phyloP scores from a whole-genome alignment of 139 green algal species.

The Volvox africanus region DNA sequence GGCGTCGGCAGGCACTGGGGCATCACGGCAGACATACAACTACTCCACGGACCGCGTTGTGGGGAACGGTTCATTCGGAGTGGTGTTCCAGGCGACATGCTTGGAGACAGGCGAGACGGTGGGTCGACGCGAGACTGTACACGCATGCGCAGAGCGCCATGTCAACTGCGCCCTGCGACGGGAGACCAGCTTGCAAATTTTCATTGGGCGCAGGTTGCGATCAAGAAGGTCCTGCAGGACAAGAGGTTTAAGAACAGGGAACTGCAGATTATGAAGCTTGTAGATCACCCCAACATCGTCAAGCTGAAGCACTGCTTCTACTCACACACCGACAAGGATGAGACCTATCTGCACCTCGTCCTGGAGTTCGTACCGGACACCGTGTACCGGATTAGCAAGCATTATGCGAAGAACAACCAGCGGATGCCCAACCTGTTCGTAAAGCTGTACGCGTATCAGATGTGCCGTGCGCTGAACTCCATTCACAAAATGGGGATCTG shows the following conservation, averaged over 20 bases:
- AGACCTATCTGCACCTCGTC: conserved; percentile 98
- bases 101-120: conserved; percentile 95
- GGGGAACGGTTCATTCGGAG: conserved; percentile 98
- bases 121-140: background rate
- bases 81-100: conserved; percentile 96
- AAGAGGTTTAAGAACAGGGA: conserved; percentile 99
- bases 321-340: conserved; percentile 75
- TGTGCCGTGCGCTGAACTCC: conserved; percentile 86
- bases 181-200: background rate
- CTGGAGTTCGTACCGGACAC: conserved; percentile 99
- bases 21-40: conserved; percentile 76
- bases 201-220: conserved; percentile 85
- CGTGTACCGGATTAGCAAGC: conserved; percentile 96
- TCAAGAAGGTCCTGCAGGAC: conserved; percentile 99
- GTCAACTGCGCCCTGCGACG: background rate
- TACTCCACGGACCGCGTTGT: conserved; percentile 95
- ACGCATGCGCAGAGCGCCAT: background rate
- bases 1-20: conserved; percentile 60
- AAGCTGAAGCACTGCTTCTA: conserved; percentile 98
- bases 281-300: conserved; percentile 98
- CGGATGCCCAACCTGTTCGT: conserved; percentile 94
- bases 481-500: conserved; percentile 92
- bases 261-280: conserved; percentile 98
- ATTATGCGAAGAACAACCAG: conserved; percentile 95
- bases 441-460: conserved; percentile 97